Evolutionary conservation across 179 eudicot species (phyloP), one percentile per base, ranked within the genome.

Genomic region (Beta lomatogona): DNA sequence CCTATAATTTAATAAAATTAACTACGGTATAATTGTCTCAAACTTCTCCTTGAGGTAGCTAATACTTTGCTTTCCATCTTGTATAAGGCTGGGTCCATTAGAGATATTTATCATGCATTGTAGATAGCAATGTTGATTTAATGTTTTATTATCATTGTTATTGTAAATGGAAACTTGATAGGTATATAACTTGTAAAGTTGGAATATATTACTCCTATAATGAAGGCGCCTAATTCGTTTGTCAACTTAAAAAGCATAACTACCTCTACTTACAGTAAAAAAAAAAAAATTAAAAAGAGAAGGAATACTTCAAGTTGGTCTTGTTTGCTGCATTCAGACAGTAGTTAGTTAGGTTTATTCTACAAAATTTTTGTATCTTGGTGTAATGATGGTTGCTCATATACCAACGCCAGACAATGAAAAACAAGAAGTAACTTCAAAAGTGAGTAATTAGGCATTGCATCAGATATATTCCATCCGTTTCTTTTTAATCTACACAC

Each of bases 211-310:
- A 53, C 6, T 73, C 44, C 21, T 54, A 22, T 28, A 75, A 75
- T 75, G 52, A 75, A 25, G 15, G 77, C 50, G 52, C 65, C 65
- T 18, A 75, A 73, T 57, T 57, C 16, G 9, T 57, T 65, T 58
- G 77, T 57, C 77, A 58, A 16, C 7, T 75, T 75, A 75, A 74
- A 48, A 74, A 57, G 77, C 77, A 75, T 75, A 44, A 69, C 44
- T 16, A 36, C 65, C 18, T 36, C 22, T 73, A 57, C 12, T 57
- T 75, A 52, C 21, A 3, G 41, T 36, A 2, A 36, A 36, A 36
- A 36, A 36, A 1, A 36, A 36, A 36, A 36, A 28, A 2, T n/a
- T n/a, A 28, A 28, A 28, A 28, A 28, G 31, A 28, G 31, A 28
- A 28, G 31, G 31, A 28, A 28, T 1, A 36, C 41, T 36, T 3